Evolutionary conservation across 75 land plant species (phyloP).

Genomic region (Cupressus sempervirens): DNA sequence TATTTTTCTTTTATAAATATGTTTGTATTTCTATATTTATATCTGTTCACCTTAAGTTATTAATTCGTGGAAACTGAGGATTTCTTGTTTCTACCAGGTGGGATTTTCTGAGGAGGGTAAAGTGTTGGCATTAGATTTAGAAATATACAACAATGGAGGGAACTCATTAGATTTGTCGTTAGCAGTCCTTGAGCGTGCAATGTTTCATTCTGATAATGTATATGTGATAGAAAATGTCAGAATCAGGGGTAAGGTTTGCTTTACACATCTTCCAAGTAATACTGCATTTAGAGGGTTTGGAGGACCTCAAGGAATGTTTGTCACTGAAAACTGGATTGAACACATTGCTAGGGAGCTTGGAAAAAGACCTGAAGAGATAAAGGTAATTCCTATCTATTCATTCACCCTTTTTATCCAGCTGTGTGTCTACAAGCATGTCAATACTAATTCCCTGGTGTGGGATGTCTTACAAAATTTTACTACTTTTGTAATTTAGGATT

Average conservation of each 20-base stretch:
- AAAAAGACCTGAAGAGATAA: conserved; percentile 78
- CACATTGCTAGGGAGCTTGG: conserved; percentile 61
- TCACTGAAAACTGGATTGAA: conserved; percentile 95
- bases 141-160: conserved; percentile 91
- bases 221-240: conserved; percentile 78
- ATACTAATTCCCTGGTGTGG: not conserved
- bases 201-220: conserved; percentile 94
- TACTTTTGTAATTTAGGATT: not conserved
- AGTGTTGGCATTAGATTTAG: conserved; percentile 76
- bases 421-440: not conserved
- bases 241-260: conserved; percentile 77
- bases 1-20: no score
- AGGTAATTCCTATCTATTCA: conserved; percentile 38
- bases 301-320: conserved; percentile 96
- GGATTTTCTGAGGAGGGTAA: conserved; percentile 87
- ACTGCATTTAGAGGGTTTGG: conserved; percentile 99
- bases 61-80: not conserved
- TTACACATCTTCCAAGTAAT: conserved; percentile 85
- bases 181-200: conserved; percentile 84
- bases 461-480: not conserved
- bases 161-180: conserved; percentile 91
- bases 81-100: conserved; percentile 40
- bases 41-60: not conserved
- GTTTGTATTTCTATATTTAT: no score
- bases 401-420: not conserved